Evolutionary conservation across 2,329 filamentous ascomycete genomes (phyloP).

Genomic region (Leptodontidium sp.): DNA sequence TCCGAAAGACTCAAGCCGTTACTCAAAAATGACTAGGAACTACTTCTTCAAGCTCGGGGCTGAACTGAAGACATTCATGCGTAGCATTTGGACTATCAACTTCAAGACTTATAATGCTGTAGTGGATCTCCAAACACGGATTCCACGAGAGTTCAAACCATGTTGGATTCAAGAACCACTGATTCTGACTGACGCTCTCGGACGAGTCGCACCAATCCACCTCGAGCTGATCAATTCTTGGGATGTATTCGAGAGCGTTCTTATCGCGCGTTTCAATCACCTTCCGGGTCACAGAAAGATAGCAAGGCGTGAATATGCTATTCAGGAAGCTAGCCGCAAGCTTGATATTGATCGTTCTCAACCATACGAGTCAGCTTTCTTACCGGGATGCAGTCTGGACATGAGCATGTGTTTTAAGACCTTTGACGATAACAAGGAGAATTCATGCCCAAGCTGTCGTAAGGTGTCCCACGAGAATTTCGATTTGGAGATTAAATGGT

Average conservation of each 20-base stretch:
- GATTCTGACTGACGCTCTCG: constrained; percentile 32
- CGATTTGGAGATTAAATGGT: not conserved
- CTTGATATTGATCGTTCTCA: constrained; percentile 23
- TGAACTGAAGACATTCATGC: constrained; percentile 27
- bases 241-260: constrained; percentile 31
- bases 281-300: constrained; percentile 21
- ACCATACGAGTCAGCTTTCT: constrained; percentile 16
- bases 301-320: constrained; percentile 18
- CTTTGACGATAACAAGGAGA: not conserved
- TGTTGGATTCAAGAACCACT: constrained; percentile 27
- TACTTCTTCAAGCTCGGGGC: constrained; percentile 23
- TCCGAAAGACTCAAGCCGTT: not conserved
- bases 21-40: not conserved
- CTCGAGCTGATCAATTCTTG: constrained; percentile 33
- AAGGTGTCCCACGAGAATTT: not conserved
- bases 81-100: constrained; percentile 21
- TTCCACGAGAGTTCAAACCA: constrained; percentile 23
- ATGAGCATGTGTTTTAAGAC: constrained; percentile 29
- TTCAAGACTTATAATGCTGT: constrained; percentile 23
- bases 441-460: constrained; percentile 19
- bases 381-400: constrained; percentile 25
- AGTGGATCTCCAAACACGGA: constrained; percentile 16
- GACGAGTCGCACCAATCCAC: constrained; percentile 28
- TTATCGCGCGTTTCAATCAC: constrained; percentile 22
- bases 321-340: constrained; percentile 27